These are phyloP conservation scores for Penicillium sclerotiorum DNA, from an alignment of 2,329 filamentous ascomycete species.

Conservation along the genomic window DNA sequence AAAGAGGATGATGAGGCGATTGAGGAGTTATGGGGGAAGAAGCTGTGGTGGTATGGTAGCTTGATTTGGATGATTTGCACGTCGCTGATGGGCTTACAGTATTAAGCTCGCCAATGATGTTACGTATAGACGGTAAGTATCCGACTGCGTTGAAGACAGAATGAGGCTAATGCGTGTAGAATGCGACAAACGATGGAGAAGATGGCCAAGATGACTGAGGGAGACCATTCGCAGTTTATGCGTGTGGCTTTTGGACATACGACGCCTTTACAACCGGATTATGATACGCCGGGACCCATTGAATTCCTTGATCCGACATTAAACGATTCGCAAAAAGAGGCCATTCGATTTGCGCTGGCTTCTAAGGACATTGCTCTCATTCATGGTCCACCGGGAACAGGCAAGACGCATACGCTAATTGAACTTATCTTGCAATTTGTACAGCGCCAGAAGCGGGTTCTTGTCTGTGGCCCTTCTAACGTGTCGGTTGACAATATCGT, in stretches of 20 bases:
- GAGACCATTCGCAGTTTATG: conserved; percentile 61
- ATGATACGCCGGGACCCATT: conserved; percentile 49
- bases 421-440: conserved; percentile 92
- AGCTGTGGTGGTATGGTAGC: conserved; percentile 63
- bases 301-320: conserved; percentile 59
- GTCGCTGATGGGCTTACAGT: conserved; percentile 40
- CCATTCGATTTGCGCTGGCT: conserved; percentile 77
- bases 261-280: conserved; percentile 55
- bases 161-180: conserved; percentile 36
- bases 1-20: conserved; percentile 48
- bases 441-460: conserved; percentile 69
- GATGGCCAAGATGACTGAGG: conserved; percentile 58
- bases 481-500: conserved; percentile 98
- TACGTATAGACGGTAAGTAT: conserved; percentile 61
- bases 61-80: neutral
- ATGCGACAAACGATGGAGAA: conserved; percentile 67
- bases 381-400: conserved; percentile 92
- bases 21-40: conserved; percentile 56
- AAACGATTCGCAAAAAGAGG: conserved; percentile 65
- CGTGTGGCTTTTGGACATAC: conserved; percentile 63
- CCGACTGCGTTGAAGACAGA: neutral
- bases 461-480: conserved; percentile 97
- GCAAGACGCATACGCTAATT: conserved; percentile 95
- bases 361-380: conserved; percentile 83
- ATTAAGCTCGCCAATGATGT: conserved; percentile 69